Evolutionary conservation across 495 filamentous ascomycete species (phyloP), one percentile per base, ranked within the genome.

Genomic region (Massariosphaeria phaeospora): DNA sequence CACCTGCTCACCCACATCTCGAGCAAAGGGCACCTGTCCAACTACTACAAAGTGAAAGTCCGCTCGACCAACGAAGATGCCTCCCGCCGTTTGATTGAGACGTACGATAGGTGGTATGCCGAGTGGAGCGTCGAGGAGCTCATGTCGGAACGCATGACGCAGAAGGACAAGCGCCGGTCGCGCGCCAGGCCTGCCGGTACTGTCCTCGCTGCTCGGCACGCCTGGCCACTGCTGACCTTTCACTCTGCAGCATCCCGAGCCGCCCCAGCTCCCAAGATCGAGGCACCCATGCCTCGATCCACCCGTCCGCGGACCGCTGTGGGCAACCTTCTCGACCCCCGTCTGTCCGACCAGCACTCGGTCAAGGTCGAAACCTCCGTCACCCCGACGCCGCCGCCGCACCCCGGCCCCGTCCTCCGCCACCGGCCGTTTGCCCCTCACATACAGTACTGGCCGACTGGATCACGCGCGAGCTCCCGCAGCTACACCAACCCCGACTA

Each of bases 1-100:
- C 90, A 95, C 63, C 74, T 95, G 21, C 76, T 96, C 52, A 96
- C 90, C 27, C 90, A 96, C 62, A 76, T 94, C 15, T 76, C 82
- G 21, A 95, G 89, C 44, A 95, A 95, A 64, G 83, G 82, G 29
- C 90, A 96, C 66, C 70, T 95, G 10, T 78, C 86, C 13, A 74
- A 85, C 57, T 77, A 84, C 42, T 87, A 85, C 75, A 87, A 85
- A 57, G 71, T 86, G 30, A 76, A 84, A 55, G 76, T 95, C 47
- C 77, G 75, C 52, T 75, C 81, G 41, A 70, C 76, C 24, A 71
- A 76, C 21, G 84, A 94, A 31, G 53, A 56, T 4, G 62, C 66
- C 0, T 77, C 80, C 4, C 66, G 70, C 4, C 59, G 73, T 1
- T 66, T 76, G 11, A 72, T 88, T 10, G 70, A 78, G 15, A 63